Evolutionary conservation across 805 yeast genomes (phyloP).

Genomic region (Yamadazyma nakazawae): DNA sequence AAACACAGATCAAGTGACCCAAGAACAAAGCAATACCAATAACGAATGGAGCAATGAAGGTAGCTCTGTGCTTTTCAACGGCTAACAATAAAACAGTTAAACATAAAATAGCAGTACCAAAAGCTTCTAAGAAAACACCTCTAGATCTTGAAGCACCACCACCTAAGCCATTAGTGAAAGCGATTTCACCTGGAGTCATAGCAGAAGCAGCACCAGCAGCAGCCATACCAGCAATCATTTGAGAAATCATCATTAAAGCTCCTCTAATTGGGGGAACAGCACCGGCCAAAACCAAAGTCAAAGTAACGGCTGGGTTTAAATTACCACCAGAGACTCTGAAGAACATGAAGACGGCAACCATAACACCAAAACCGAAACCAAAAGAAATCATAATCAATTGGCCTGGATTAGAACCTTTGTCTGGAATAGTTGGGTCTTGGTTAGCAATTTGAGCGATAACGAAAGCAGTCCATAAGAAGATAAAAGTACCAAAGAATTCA

Average conservation of each 20-base stretch:
- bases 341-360: conserved; percentile 66
- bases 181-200: conserved; percentile 76
- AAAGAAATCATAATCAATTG: conserved; percentile 75
- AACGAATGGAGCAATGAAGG: conserved; percentile 75
- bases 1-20: conserved; percentile 77
- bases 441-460: conserved; percentile 83
- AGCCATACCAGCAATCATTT: conserved; percentile 82
- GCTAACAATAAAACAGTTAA: conserved; percentile 78
- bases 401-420: conserved; percentile 54
- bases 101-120: conserved; percentile 72
- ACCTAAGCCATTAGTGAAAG: conserved; percentile 69
- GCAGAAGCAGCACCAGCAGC: conserved; percentile 89
- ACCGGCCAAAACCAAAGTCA: conserved; percentile 65
- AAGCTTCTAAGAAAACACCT: conserved; percentile 80
- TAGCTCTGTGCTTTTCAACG: conserved; percentile 75
- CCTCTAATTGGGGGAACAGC: conserved; percentile 76
- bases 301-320: conserved; percentile 85
- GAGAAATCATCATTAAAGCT: conserved; percentile 59
- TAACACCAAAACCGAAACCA: conserved; percentile 84
- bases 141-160: conserved; percentile 68
- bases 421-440: conserved; percentile 41
- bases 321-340: conserved; percentile 85
- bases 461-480: conserved; percentile 78
- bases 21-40: conserved; percentile 81
- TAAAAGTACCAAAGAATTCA: conserved; percentile 83